Evolutionary conservation across 768 basidiomycete species (phyloP).

Genomic region (Lentinula lateritia): DNA sequence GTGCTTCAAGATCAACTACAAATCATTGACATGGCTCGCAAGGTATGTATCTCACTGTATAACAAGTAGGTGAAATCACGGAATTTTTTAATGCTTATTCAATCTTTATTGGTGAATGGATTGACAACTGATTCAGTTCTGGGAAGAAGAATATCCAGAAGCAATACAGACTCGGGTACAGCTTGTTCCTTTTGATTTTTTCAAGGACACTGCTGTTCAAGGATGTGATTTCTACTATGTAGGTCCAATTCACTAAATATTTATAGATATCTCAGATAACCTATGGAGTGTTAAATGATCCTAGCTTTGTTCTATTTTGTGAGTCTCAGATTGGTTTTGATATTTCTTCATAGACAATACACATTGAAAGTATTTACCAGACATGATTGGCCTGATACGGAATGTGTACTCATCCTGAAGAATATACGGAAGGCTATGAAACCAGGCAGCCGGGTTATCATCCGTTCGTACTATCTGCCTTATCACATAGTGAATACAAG

Average conservation of each 20-base stretch:
- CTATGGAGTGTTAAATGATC: background rate
- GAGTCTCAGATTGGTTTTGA: slow-evolving; percentile 4
- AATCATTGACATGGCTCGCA: slow-evolving; percentile 23
- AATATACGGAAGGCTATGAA: slow-evolving; percentile 30
- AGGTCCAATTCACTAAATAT: slow-evolving; percentile 9
- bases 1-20: slow-evolving; percentile 31
- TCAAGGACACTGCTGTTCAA: slow-evolving; percentile 26
- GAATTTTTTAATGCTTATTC: too few relatives aligned
- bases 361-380: slow-evolving; percentile 13
- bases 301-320: slow-evolving; percentile 32
- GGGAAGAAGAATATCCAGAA: slow-evolving; percentile 27
- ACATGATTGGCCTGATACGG: slow-evolving; percentile 36
- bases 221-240: slow-evolving; percentile 38
- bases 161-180: slow-evolving; percentile 26
- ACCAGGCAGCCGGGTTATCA: slow-evolving; percentile 27
- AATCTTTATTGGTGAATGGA: too few relatives aligned
- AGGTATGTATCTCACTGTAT: background rate
- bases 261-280: background rate
- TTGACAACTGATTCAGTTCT: slow-evolving; percentile 13
- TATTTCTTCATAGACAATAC: background rate
- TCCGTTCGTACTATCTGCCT: slow-evolving; percentile 21
- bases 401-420: slow-evolving; percentile 27
- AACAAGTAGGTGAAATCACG: too few relatives aligned
- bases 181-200: slow-evolving; percentile 34
- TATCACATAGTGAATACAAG: too few relatives aligned